phyloP scores from a whole-genome alignment of 129 eudicot species.

The Pseudognaphalium luteoalbum region DNA sequence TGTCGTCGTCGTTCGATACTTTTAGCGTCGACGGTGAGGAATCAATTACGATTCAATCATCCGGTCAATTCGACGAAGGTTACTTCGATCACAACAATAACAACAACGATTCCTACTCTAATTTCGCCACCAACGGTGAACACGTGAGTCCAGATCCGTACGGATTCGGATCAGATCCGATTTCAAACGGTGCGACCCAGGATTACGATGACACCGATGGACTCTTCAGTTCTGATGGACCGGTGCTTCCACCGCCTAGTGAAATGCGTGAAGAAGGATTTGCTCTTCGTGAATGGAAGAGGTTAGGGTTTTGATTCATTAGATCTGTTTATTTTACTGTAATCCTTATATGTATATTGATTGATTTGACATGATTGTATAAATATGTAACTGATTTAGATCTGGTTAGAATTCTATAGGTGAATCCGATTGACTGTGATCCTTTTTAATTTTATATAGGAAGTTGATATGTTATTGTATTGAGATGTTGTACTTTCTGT shows the following conservation, averaged over 20 bases:
- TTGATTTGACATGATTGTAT: slow-evolving; percentile 8
- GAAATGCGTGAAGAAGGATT: slow-evolving; percentile 83
- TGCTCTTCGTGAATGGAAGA: slow-evolving; percentile 93
- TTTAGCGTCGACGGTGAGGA: slow-evolving; percentile 72
- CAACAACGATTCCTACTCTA: slow-evolving; percentile 40
- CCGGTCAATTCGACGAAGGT: slow-evolving; percentile 52
- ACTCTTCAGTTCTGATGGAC: slow-evolving; percentile 76
- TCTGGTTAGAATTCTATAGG: not conserved
- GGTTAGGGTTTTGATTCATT: slow-evolving; percentile 44
- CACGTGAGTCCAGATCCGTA: slow-evolving; percentile 50
- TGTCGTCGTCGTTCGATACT: slow-evolving; percentile 58
- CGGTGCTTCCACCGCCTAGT: slow-evolving; percentile 83
- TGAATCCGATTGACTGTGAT: not conserved
- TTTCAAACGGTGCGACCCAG: slow-evolving; percentile 67
- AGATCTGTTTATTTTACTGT: not conserved
- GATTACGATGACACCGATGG: slow-evolving; percentile 49
- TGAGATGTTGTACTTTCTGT: not conserved
- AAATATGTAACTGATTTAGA: not conserved
- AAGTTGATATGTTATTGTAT: too few species aligned
- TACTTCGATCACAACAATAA: slow-evolving; percentile 31
- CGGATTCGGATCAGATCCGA: slow-evolving; percentile 36
- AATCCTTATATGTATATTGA: too few species aligned
- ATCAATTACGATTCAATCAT: slow-evolving; percentile 36
- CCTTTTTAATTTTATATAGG: not conserved
- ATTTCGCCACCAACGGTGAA: slow-evolving; percentile 33